Base-by-base conservation (phyloP, 768 basidiomycete genomes). In the Psilocybe cubensis region DNA sequence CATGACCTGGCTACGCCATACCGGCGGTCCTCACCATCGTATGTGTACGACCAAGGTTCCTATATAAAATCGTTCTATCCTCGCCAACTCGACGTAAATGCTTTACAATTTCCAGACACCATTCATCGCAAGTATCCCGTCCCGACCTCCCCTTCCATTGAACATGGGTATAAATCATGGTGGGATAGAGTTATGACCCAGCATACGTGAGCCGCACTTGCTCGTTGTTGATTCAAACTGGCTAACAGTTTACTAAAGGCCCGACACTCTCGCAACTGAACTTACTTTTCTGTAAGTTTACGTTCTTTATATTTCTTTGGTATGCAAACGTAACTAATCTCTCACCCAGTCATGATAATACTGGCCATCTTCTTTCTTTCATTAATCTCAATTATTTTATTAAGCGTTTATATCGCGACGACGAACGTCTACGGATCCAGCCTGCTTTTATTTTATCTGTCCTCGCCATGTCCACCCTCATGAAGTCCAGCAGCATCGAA, bases 401-500 rank as follows among this genome's bases (percentile, higher is more conserved):
- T 58, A 75, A 77, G 49, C 79, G 75, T 54, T 70, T 92, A 45
- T 76, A 72, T 61, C 74, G 81, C 61, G 76, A 83, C 1, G 77
- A 78, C n/a, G 74, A 80, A 25, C 82, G 87, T 12, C 66, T 76
- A 20, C 71, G 70, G 12, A 83, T 91, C 58, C 90, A 91, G 60
- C 90, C 91, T 5, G 79, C 89, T 0, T 82, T 93, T 56, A 79
- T 92, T 44, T 78, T 86, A 27, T 80, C 90, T 1, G 80, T 79
- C 6, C 75, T 92, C 28, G 91, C 91, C 1, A 77, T 92, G 74
- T 82, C 88, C 0, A 85, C 77, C 29, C 76, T 93, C 11, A 85
- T 91, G 80, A 81, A 82, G 60, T 91, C 90, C 1, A 91, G 89
- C 66, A 83, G 87, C 63, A 66, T 83, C 40, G 89, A 87, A 63